These are phyloP conservation scores for Monosporascus sp. DNA, from an alignment of 2,329 filamentous ascomycete genomes.

Conservation along the genomic window DNA sequence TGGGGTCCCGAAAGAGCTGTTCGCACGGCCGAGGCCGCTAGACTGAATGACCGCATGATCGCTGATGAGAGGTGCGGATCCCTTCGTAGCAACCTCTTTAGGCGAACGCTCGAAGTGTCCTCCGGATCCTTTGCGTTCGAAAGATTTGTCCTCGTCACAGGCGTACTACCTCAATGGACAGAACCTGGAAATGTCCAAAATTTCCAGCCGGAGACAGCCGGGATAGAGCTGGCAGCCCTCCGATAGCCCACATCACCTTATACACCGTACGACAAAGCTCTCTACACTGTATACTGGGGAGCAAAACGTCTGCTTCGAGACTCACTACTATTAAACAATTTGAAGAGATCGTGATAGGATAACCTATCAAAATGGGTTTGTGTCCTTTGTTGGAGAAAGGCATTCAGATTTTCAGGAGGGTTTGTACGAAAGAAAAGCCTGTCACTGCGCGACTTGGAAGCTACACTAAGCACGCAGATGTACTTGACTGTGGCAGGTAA, in stretches of 20 bases:
- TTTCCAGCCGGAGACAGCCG: too few species aligned
- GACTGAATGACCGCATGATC: slow-evolving; percentile 10
- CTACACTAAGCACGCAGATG: neutral
- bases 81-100: neutral
- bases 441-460: neutral
- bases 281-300: too few species aligned
- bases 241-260: too few species aligned
- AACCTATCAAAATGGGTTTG: neutral
- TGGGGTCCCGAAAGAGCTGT: slow-evolving; percentile 11
- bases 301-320: too few species aligned
- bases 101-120: too few species aligned
- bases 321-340: too few species aligned
- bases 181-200: too few species aligned
- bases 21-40: slow-evolving; percentile 3
- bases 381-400: too few species aligned
- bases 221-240: too few species aligned
- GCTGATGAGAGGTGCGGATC: neutral
- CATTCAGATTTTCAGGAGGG: neutral
- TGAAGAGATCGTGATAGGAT: neutral
- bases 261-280: too few species aligned
- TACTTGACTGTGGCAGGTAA: neutral
- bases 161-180: too few species aligned
- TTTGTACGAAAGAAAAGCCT: neutral
- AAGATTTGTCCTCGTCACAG: neutral
- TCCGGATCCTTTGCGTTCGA: too few species aligned